Conservation (phyloP, 2,329 filamentous ascomycete genomes). For the Drechslera avenae region DNA sequence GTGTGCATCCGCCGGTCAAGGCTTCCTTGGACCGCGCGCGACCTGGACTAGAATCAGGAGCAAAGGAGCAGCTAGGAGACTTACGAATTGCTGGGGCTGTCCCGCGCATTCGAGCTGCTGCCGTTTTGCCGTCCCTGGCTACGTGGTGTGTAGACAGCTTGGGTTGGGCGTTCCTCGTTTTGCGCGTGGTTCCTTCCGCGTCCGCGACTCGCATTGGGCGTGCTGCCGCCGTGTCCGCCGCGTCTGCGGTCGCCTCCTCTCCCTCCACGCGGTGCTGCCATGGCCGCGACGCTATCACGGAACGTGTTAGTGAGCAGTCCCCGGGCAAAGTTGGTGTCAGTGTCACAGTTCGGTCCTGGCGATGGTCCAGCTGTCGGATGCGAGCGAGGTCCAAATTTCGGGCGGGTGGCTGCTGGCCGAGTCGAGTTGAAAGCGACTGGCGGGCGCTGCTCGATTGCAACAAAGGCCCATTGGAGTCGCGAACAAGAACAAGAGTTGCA, state of each 20-base stretch:
- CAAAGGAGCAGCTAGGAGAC: constrained; percentile 3
- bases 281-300: constrained; percentile 27
- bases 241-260: constrained; percentile 26
- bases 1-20: constrained; percentile 11
- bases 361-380: neutral
- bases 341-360: neutral
- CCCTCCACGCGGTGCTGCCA: constrained; percentile 36
- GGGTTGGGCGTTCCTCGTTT: constrained; percentile 17
- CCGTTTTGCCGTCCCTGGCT: constrained; percentile 10
- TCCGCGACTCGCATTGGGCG: constrained; percentile 13
- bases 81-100: constrained; percentile 15
- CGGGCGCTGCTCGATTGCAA: constrained; percentile 24
- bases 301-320: constrained; percentile 18
- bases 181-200: constrained; percentile 25
- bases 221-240: constrained; percentile 15
- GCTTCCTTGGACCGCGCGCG: constrained; percentile 15
- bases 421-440: constrained; percentile 26
- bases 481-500: constrained; percentile 20
- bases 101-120: constrained; percentile 8
- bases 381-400: neutral
- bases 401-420: constrained; percentile 17
- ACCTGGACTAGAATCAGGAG: constrained; percentile 14
- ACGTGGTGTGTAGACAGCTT: constrained; percentile 12
- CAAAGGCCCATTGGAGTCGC: constrained; percentile 27
- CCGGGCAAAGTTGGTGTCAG: constrained; percentile 3